Base-by-base conservation (phyloP, 2,329 filamentous ascomycete species). In the Lachnellula arida region DNA sequence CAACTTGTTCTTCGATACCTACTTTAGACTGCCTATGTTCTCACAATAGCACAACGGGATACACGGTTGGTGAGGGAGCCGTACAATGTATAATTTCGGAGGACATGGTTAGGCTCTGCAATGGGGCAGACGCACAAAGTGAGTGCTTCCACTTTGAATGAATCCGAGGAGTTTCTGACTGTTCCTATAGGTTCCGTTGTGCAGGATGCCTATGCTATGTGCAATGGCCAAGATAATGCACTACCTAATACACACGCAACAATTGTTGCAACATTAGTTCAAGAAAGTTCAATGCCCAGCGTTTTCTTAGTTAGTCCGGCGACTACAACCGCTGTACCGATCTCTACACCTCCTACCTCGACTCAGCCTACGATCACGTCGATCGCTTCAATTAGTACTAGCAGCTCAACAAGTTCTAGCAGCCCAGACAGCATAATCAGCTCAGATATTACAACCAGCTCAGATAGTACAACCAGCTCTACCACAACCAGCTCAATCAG, bases 21-120 rank as follows among this genome's bases (percentile, higher is more conserved):
- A 76, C 84, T 25, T 68, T 89, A 62, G 72, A 77, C 64, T 89
- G 85, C 62, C 75, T 91, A 6, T 91, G 88, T 69, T 77, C 78
- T 39, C 76, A 77, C 56, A 75, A 75, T 35, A 85, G 85, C 8
- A 72, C 70, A 12, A 79, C 79, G 32, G 85, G 84, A 9, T 86
- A 84, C 63, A 90, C 88, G 1, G 66, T 90, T 48, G 87, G 86
- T n/a, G 88, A 91, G 71, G 87, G 79, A 11, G 85, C 83, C 4
- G 71, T 89, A 59, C 81, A 86, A 65, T 91, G 88, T 69, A 78
- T 88, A 35, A 74, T 80, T 8, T 81, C 81, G 7, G 78, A 81
- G 65, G 72, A 68, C 54, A 70, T 70, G 37, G 65, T 77, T 46
- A 78, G 78, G 2, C 72, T 71, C 14, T 91, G 88, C 68, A 69